A percentile compares a stretch with the other conserved stretches of the same genome.
phyloP scores from a whole-genome alignment of 805 yeast genomes.

The Candida oleophila region DNA sequence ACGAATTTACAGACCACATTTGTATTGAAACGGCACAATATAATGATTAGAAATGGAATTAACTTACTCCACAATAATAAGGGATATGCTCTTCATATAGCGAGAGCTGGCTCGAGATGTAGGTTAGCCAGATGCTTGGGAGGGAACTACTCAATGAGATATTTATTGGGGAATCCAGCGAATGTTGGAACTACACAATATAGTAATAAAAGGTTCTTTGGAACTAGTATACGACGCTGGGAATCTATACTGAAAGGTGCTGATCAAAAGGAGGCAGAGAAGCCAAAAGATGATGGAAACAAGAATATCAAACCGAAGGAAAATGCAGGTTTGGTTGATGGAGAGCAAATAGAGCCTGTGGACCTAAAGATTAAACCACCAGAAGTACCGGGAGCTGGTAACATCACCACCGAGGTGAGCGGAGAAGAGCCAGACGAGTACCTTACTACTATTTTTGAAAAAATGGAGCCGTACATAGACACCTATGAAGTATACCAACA shows the following conservation, averaged over 20 bases:
- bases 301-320: not conserved
- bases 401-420: not conserved
- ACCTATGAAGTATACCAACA: slow-evolving; percentile 54
- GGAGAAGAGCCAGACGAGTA: slow-evolving; percentile 10
- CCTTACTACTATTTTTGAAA: slow-evolving; percentile 58
- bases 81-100: not conserved
- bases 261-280: not conserved
- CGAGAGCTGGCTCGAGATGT: not conserved
- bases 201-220: not conserved
- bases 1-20: not conserved
- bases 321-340: not conserved
- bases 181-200: not conserved
- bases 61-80: not conserved
- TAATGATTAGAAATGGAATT: not conserved
- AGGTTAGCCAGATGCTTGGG: not conserved
- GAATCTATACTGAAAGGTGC: not conserved
- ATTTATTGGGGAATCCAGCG: not conserved
- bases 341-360: not conserved
- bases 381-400: not conserved
- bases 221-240: not conserved
- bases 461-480: slow-evolving; percentile 45
- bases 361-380: not conserved
- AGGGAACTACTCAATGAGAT: not conserved
- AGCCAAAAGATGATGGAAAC: not conserved
- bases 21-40: not conserved